A percentile compares a stretch with the other conserved stretches of the same genome.
Evolutionary conservation across 2,329 filamentous ascomycete species (phyloP).

Genomic region (Trichoderma arundinaceum): DNA sequence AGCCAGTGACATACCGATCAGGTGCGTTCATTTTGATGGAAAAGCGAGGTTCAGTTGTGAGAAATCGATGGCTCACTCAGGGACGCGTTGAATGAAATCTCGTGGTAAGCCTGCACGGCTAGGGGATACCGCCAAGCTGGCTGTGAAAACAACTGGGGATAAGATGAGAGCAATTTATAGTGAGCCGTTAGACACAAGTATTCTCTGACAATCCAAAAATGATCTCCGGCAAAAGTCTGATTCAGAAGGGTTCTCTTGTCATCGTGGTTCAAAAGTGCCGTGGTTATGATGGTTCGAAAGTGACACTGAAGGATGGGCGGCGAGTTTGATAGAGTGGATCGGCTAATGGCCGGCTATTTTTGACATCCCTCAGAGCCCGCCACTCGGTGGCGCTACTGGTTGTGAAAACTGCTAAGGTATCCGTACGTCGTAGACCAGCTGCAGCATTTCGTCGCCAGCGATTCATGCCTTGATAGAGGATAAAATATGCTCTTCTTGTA

Average conservation of each 20-base stretch:
- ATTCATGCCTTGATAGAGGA: too few species aligned
- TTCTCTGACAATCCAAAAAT: conserved; percentile 32
- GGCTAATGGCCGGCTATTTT: conserved; percentile 27
- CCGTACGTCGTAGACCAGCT: too few species aligned
- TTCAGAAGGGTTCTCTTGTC: conserved; percentile 25
- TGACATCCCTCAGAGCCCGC: not conserved
- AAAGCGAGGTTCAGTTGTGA: not conserved
- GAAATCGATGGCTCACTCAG: not conserved
- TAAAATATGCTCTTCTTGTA: not conserved
- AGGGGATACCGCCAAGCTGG: conserved; percentile 4
- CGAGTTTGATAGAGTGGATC: conserved; percentile 18
- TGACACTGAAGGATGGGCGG: not conserved
- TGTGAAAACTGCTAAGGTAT: too few species aligned
- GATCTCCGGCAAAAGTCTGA: not conserved
- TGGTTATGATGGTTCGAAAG: conserved; percentile 18
- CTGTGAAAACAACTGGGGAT: not conserved
- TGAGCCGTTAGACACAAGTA: not conserved
- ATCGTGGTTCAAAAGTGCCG: conserved; percentile 14
- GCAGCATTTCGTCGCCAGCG: not conserved
- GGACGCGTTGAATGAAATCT: conserved; percentile 20
- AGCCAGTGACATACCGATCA: conserved; percentile 53
- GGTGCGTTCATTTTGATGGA: conserved; percentile 60
- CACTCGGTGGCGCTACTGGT: too few species aligned
- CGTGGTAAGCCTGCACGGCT: not conserved
- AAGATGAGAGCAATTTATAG: not conserved